Evolutionary conservation across 2,329 filamentous ascomycete species (phyloP), one percentile per base, ranked within the genome.

Genomic region (Parastagonospora nodorum): DNA sequence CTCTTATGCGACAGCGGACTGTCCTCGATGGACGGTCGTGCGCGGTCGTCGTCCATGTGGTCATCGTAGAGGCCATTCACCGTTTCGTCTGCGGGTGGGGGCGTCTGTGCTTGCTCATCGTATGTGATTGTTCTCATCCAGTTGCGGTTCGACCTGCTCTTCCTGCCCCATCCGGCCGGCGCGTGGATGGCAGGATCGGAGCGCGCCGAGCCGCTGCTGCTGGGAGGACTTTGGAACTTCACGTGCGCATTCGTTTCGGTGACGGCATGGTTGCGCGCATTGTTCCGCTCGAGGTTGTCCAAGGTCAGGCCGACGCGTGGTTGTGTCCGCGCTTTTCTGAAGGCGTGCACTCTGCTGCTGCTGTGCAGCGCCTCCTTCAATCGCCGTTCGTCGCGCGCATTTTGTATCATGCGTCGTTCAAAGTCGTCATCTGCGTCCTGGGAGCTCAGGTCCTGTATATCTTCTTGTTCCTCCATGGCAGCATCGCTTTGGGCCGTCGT

Each of bases 141-240:
- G 53, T 77, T 69, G 19, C 68, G 67, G 39, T 63, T 69, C 8
- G 68, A 60, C 48, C 74, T 73, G 24, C 68, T 74, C 61, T 77
- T 79, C 47, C 76, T 64, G n/a, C 78, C 79, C 79, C 79, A 81
- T 55, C 74, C 66, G 35, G 71, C 62, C 32, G 79, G 79, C 50
- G 75, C 64, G 31, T 76, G 75, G 32, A 80, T 56, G 3, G 77
- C 74, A 19, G 77, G 77, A 48, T 78, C 76, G 27, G 73, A 75
- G 27, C 56, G 57, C 32, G 55, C 48, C 33, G 66, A 69, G 28
- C 67, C 74, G 42, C 61, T 72, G 61, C 75, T 75, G 60, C 72
- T 73, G 41, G 60, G 59, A 32, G 69, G 66, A 38, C 69, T 68
- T 33, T 63, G 44, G 12, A 63, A 48, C 28, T 58, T 53, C 39